Evolutionary conservation across 352 stramenopile species (phyloP).

Genomic region (Pythium graminicola): DNA sequence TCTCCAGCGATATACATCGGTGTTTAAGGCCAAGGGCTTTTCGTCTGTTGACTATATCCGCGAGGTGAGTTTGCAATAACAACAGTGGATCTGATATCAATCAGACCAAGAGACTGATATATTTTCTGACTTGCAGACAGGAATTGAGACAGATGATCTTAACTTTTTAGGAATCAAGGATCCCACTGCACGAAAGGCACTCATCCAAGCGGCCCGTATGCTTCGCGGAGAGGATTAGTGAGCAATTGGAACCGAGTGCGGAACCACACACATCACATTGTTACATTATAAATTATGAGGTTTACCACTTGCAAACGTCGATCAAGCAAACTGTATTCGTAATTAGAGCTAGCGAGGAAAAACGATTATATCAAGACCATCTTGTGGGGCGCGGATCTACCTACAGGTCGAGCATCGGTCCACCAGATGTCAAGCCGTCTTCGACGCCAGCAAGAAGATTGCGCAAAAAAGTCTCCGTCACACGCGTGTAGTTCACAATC

Average conservation of each 20-base stretch:
- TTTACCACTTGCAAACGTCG: slow-evolving; percentile 1
- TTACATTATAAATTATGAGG: slow-evolving; percentile 25
- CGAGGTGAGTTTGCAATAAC: slow-evolving; percentile 36
- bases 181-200: slow-evolving; percentile 41
- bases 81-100: neutral
- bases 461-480: slow-evolving; percentile 89
- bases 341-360: slow-evolving; percentile 6
- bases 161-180: slow-evolving; percentile 84
- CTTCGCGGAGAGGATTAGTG: slow-evolving; percentile 23
- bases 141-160: slow-evolving; percentile 78
- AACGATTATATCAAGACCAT: too few relatives aligned
- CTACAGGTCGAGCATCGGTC: slow-evolving; percentile 22
- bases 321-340: slow-evolving; percentile 13
- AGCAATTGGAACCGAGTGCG: neutral
- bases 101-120: slow-evolving; percentile 9
- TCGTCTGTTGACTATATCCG: slow-evolving; percentile 76
- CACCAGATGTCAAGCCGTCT: slow-evolving; percentile 72
- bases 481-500: slow-evolving; percentile 93
- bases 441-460: slow-evolving; percentile 89
- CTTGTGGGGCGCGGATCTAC: neutral
- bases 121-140: slow-evolving; percentile 36
- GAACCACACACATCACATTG: neutral
- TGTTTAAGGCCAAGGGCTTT: slow-evolving; percentile 77
- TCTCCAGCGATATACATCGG: slow-evolving; percentile 47
- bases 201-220: slow-evolving; percentile 50